Base-by-base conservation (phyloP, 2,329 filamentous ascomycete species). In the Cryphonectria naterciae region DNA sequence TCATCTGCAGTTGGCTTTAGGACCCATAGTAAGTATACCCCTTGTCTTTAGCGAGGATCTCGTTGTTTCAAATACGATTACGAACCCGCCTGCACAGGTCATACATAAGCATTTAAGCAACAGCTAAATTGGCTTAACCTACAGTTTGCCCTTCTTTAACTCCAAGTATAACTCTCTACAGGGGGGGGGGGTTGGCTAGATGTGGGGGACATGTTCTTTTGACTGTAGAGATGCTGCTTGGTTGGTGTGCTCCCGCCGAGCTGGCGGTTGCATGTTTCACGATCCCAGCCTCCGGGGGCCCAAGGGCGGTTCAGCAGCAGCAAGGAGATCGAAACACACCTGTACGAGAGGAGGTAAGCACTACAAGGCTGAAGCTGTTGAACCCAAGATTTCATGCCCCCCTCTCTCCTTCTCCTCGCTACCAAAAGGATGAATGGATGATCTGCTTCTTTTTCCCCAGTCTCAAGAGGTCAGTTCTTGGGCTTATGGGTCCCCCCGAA, bases 211-310 rank as follows among this genome's bases (percentile, higher is more conserved):
- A 35, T 28, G 4, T 56, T n/a, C 54, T 32, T 58, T 4, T 70
- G 68, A 39, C 28, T 11, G 8, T 2, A 28, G 15, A 58, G 54
- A 32, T 19, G 25, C 54, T 58, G 54, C 28, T 19, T 58, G 25
- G 25, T 19, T 28, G 54, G 25, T 32, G 32, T 58, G 25, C 8
- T 58, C 28, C 54, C 54, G 54, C 54, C 54, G 54, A 58, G 54
- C 54, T 58, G 54, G 54, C 54, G 25, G 54, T 32, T 58, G 54
- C 54, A 19, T 15, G 54, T 58, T 58, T 58, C 54, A 58, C 54
- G 54, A 58, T 58, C 54, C 54, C 54, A 35, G 54, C 54, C 54
- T 15, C 54, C 5, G 2, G 54, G 25, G 28, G 25, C 54, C 54
- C 25, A 11, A 11, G 15, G 54, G 25, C 54, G 6, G 54, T 32